Evolutionary conservation across 805 yeast genomes (phyloP).

Genomic region (Teunomyces gatunensis): DNA sequence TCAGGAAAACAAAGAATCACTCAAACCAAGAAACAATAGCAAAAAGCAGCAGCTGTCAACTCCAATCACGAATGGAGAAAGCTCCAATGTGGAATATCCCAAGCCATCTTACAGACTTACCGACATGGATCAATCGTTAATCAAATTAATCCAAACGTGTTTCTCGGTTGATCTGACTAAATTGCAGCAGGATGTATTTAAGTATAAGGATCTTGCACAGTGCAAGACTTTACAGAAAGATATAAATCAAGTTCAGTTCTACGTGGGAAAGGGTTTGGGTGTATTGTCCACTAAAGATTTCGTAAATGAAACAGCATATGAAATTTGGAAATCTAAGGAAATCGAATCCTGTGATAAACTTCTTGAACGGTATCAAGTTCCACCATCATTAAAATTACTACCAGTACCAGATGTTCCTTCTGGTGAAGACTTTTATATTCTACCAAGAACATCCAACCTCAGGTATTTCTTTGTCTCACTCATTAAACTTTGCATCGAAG

Average conservation of each 20-base stretch:
- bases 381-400: slow-evolving; percentile 28
- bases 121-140: slow-evolving; percentile 52
- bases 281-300: slow-evolving; percentile 31
- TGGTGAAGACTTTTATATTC: slow-evolving; percentile 36
- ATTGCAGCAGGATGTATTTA: slow-evolving; percentile 54
- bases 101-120: slow-evolving; percentile 52
- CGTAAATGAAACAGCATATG: slow-evolving; percentile 18
- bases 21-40: slow-evolving; percentile 28
- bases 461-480: slow-evolving; percentile 41
- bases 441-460: slow-evolving; percentile 33
- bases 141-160: slow-evolving; percentile 43
- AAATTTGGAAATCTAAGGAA: slow-evolving; percentile 35
- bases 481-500: slow-evolving; percentile 40
- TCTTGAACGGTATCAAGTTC: slow-evolving; percentile 29
- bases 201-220: slow-evolving; percentile 38
- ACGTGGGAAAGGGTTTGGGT: slow-evolving; percentile 40
- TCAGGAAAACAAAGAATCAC: slow-evolving; percentile 37
- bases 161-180: slow-evolving; percentile 47
- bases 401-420: slow-evolving; percentile 30
- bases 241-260: slow-evolving; percentile 30
- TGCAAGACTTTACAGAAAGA: slow-evolving; percentile 40
- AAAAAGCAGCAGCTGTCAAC: slow-evolving; percentile 7
- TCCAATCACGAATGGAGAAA: not conserved
- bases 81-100: slow-evolving; percentile 18
- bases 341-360: slow-evolving; percentile 20